phyloP scores from a whole-genome alignment of 495 filamentous ascomycete species.

The Staphylotrichum longicolle region DNA sequence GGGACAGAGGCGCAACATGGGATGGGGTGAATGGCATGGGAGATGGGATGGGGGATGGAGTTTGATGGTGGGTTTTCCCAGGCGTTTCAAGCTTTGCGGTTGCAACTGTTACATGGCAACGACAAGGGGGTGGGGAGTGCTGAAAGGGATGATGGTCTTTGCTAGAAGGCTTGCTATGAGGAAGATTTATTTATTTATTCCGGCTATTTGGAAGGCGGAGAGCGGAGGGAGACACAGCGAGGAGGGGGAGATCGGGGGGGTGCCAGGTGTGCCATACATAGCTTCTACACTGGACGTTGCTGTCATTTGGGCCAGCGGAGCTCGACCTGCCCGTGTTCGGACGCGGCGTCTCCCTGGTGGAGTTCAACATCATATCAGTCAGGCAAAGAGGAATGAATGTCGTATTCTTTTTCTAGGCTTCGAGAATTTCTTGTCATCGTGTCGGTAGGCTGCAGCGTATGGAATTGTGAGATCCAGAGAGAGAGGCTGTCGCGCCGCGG shows the following conservation, averaged over 20 bases:
- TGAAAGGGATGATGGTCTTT: not conserved
- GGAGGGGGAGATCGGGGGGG: not conserved
- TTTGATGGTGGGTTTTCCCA: not conserved
- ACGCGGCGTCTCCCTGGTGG: not conserved
- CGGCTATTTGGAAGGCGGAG: too few species aligned
- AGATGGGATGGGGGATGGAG: not conserved
- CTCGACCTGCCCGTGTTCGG: not conserved
- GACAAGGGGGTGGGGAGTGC: too few species aligned
- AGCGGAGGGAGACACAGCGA: not conserved
- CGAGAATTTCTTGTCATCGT: too few species aligned
- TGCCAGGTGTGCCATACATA: not conserved
- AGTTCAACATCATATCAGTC: not conserved
- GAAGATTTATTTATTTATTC: not conserved
- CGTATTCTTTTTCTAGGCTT: too few species aligned
- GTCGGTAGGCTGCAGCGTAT: too few species aligned
- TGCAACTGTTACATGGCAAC: not conserved
- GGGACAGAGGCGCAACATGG: not conserved
- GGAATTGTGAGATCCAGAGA: too few species aligned
- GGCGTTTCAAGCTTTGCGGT: not conserved
- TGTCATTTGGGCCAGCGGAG: too few species aligned
- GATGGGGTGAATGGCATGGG: not conserved
- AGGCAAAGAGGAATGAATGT: not conserved
- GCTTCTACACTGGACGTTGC: too few species aligned
- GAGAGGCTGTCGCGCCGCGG: too few species aligned
- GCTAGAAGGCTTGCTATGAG: not conserved